Percentiles rank a stretch among this genome's conserved stretches.
phyloP scores from a whole-genome alignment of 495 filamentous ascomycete species.

The Tirmania nivea region DNA sequence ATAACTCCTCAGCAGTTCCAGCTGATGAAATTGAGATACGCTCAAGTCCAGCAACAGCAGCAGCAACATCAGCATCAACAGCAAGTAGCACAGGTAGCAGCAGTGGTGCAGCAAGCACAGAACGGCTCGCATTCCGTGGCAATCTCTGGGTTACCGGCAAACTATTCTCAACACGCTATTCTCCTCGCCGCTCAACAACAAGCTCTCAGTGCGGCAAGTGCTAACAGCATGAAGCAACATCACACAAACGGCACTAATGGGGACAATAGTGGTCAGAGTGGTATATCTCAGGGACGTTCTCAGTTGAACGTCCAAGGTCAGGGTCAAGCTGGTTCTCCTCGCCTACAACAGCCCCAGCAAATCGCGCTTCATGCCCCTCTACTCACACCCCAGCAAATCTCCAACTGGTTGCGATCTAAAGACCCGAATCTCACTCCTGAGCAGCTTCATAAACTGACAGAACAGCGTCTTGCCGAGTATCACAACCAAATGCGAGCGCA shows the following conservation, averaged over 20 bases:
- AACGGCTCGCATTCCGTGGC: not conserved
- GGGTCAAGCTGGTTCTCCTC: not conserved
- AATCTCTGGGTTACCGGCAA: slow-evolving; percentile 8
- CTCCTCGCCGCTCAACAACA: slow-evolving; percentile 6
- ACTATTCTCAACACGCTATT: slow-evolving; percentile 11
- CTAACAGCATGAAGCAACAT: slow-evolving; percentile 5
- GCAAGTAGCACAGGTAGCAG: too few species aligned
- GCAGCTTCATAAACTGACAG: slow-evolving; percentile 16
- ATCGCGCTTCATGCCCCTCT: not conserved
- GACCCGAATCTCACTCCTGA: slow-evolving; percentile 6
- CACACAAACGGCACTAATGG: slow-evolving; percentile 2
- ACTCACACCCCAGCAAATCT: not conserved
- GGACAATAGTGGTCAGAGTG: slow-evolving; percentile 6
- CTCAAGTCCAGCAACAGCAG: not conserved
- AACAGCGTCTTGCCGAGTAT: slow-evolving; percentile 10
- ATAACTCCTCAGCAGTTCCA: slow-evolving; percentile 5
- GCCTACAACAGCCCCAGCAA: not conserved
- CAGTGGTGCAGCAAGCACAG: not conserved
- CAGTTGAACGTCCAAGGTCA: not conserved
- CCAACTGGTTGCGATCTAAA: not conserved
- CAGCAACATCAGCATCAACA: slow-evolving; percentile 14
- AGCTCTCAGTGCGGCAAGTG: slow-evolving; percentile 9
- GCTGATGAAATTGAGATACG: not conserved
- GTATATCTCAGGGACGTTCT: slow-evolving; percentile 1
- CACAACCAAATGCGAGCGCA: slow-evolving; percentile 7